Evolutionary conservation across 139 green algal species (phyloP), one percentile per base, ranked within the genome.

Genomic region (Chlorella sp.): DNA sequence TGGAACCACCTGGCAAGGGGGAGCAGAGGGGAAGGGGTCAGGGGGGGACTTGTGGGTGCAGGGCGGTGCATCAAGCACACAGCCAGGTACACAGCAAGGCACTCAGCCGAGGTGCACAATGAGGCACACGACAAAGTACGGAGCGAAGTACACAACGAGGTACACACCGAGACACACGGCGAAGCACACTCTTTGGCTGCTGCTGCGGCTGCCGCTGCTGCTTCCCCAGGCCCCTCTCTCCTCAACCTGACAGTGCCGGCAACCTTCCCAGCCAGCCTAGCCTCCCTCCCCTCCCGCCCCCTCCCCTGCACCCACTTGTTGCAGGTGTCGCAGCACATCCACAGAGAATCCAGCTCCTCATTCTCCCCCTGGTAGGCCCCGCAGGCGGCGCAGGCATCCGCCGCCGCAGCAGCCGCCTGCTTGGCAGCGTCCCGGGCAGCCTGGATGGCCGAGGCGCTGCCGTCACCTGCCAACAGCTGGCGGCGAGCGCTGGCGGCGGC

Each of bases 281-380:
- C n/a, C n/a, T n/a, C n/a, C 75, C 53, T 16, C 64, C 7, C 11
- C 64, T 28, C 64, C 64, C 22, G 3, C 73, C 18, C 16, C 28
- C 32, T 24, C 26, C 39, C 78, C 34, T 22, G 36, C 36, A 15
- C 84, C 26, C 77, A 86, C 86, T 82, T 78, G 32, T 93, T 89
- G 90, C 94, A 96, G 11, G 37, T 76, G 84, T 94, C 91, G 83
- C 94, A 96, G 57, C 30, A 80, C 11, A 95, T 89, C 93, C 93
- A 95, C 2, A 91, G 77, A 0, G 24, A 89, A 40, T 94, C 91
- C 84, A 88, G 69, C 48, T 91, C 87, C 28, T 69, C 80, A 15
- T 80, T 87, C 34, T 94, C 90, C 18, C 87, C 91, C 32, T 91
- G 90, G 40, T 60, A 36, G 3, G 61, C 81, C 30, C 73, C 81